A percentile compares a stretch with the other conserved stretches of the same genome.
Conservation (phyloP, 2,329 filamentous ascomycete species). For the Stachybotrys elegans region DNA sequence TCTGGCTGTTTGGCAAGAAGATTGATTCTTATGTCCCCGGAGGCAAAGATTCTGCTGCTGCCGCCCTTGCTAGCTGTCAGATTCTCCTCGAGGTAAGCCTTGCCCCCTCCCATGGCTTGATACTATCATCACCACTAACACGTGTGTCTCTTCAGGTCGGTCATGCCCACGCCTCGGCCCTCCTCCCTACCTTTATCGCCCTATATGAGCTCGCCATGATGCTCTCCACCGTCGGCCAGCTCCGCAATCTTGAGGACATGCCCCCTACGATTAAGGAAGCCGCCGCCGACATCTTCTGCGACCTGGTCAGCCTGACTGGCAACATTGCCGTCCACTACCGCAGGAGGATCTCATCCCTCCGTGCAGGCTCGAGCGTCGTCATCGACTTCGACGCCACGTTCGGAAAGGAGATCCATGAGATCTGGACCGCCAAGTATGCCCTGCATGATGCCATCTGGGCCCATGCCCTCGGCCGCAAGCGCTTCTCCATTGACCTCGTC, state of each 20-base stretch:
- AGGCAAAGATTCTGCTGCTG: slow-evolving; percentile 15
- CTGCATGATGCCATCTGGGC: slow-evolving; percentile 30
- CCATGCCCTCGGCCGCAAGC: slow-evolving; percentile 22
- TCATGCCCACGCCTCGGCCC: slow-evolving; percentile 28
- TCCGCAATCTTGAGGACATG: slow-evolving; percentile 28
- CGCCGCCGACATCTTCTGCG: slow-evolving; percentile 28
- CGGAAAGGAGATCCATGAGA: slow-evolving; percentile 24
- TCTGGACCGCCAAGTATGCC: slow-evolving; percentile 26
- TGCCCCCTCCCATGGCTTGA: no score
- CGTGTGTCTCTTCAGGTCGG: slow-evolving; percentile 25
- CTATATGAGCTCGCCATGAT: slow-evolving; percentile 33
- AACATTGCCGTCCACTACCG: slow-evolving; percentile 29
- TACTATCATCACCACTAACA: background rate
- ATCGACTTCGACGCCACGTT: slow-evolving; percentile 33
- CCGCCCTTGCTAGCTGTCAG: slow-evolving; percentile 31
- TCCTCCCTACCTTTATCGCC: slow-evolving; percentile 32
- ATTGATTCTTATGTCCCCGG: slow-evolving; percentile 20
- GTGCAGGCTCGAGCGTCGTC: slow-evolving; percentile 13
- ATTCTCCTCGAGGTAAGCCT: slow-evolving; percentile 30
- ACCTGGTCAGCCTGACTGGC: slow-evolving; percentile 28
- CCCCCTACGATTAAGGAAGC: slow-evolving; percentile 23
- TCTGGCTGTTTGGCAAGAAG: slow-evolving; percentile 28
- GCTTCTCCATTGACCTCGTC: slow-evolving; percentile 17
- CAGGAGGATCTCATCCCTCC: slow-evolving; percentile 25
- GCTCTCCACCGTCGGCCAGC: slow-evolving; percentile 28